phyloP scores from a whole-genome alignment of 768 basidiomycete genomes.

The Austroboletus eburneus region DNA sequence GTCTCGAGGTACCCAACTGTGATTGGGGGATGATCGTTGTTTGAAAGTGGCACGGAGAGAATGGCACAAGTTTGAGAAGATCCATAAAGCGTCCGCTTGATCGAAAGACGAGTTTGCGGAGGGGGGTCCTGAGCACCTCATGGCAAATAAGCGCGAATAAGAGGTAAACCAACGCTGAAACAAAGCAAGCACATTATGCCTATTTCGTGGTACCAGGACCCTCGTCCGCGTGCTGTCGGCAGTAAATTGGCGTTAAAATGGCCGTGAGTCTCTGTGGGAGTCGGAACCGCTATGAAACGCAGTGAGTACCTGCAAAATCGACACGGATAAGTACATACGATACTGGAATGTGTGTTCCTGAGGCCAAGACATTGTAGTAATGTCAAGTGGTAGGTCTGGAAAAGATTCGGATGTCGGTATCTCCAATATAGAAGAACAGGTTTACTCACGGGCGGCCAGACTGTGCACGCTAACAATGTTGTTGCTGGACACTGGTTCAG shows the following conservation, averaged over 20 bases:
- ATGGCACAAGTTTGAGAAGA: slow-evolving; percentile 72
- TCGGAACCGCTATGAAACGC: slow-evolving; percentile 33
- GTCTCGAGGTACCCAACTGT: slow-evolving; percentile 72
- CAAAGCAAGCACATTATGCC: too few species aligned
- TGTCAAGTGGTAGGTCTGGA: slow-evolving; percentile 42
- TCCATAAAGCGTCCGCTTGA: slow-evolving; percentile 69
- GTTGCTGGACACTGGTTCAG: slow-evolving; percentile 42
- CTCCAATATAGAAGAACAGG: not conserved
- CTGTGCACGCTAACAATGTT: slow-evolving; percentile 45
- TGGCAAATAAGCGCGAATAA: too few species aligned
- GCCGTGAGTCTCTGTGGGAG: too few species aligned
- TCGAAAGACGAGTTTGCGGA: slow-evolving; percentile 47
- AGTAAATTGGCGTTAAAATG: too few species aligned
- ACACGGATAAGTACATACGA: slow-evolving; percentile 39
- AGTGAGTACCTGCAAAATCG: not conserved
- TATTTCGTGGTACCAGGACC: too few species aligned
- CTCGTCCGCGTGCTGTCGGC: too few species aligned
- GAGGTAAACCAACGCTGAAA: too few species aligned
- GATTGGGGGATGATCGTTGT: slow-evolving; percentile 48
- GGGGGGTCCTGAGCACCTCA: too few species aligned
- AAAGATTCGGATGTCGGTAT: not conserved
- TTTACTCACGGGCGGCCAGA: slow-evolving; percentile 39
- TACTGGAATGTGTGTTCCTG: slow-evolving; percentile 49
- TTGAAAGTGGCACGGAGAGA: slow-evolving; percentile 63
- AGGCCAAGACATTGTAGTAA: slow-evolving; percentile 56